These are phyloP conservation scores for Prosopis cineraria DNA, from an alignment of 306 rosid genomes.

Conservation along the genomic window DNA sequence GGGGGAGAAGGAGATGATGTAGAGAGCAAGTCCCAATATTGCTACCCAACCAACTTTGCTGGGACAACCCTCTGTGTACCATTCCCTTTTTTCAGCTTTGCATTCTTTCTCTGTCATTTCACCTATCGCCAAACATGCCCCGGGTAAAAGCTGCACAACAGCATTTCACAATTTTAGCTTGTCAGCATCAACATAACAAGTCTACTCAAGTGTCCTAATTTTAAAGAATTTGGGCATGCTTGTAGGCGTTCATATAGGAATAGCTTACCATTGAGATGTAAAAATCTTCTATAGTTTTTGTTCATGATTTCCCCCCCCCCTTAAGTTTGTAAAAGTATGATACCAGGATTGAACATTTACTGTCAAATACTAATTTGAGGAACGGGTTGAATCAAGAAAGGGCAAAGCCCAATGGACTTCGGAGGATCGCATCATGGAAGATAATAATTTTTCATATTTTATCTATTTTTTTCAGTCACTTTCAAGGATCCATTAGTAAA, in stretches of 20 bases:
- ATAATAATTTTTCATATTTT: neutral
- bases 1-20: constrained; percentile 61
- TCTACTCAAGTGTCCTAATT: neutral
- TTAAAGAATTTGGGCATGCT: neutral
- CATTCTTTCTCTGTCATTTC: constrained; percentile 39
- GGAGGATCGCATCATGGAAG: neutral
- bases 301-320: too few species aligned
- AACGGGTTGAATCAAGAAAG: neutral
- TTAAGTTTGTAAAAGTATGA: too few species aligned
- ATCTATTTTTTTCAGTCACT: too few species aligned
- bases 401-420: neutral
- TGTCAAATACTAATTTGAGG: neutral
- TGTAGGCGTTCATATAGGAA: neutral
- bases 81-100: constrained; percentile 36
- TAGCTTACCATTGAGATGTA: too few species aligned
- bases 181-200: neutral
- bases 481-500: neutral
- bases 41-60: constrained; percentile 38
- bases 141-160: constrained; percentile 53
- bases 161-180: neutral
- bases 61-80: constrained; percentile 76
- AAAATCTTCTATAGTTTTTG: too few species aligned
- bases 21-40: constrained; percentile 49
- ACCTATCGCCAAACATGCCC: constrained; percentile 59
- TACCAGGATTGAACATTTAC: too few species aligned